Conservation (phyloP, 2,329 filamentous ascomycete species). For the Paramyrothecium sp. region DNA sequence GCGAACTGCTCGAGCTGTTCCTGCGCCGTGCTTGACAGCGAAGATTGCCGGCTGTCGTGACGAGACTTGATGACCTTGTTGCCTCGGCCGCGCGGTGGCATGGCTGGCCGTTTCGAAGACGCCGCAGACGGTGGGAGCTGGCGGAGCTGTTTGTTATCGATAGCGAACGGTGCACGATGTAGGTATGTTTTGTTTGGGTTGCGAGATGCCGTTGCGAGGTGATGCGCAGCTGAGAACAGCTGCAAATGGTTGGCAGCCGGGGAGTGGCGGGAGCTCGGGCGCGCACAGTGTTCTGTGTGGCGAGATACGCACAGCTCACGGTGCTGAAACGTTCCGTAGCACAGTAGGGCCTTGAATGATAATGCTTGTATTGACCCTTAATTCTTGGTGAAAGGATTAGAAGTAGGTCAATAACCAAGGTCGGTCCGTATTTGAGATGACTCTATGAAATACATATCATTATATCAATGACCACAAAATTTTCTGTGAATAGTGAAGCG, state of each 20-base stretch:
- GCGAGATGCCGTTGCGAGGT: not conserved
- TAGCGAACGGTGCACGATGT: not conserved
- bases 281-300: not conserved
- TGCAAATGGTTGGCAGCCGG: constrained; percentile 16
- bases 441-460: no score
- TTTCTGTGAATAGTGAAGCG: no score
- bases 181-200: constrained; percentile 8
- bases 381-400: no score
- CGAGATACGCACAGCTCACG: not conserved
- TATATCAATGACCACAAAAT: no score
- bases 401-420: no score
- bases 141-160: constrained; percentile 4
- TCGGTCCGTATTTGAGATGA: no score
- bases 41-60: constrained; percentile 18
- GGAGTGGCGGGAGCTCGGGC: not conserved
- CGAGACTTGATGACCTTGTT: constrained; percentile 43
- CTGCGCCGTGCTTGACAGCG: constrained; percentile 20
- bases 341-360: not conserved
- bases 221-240: constrained; percentile 16
- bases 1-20: constrained; percentile 30
- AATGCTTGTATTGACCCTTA: no score
- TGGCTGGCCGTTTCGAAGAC: constrained; percentile 2
- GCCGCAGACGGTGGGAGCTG: not conserved
- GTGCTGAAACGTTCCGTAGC: not conserved
- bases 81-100: constrained; percentile 33